Percentiles rank a stretch among this genome's conserved stretches.
Conservation (phyloP, 2,329 filamentous ascomycete species). For the Byssoonygena ceratinophila region DNA sequence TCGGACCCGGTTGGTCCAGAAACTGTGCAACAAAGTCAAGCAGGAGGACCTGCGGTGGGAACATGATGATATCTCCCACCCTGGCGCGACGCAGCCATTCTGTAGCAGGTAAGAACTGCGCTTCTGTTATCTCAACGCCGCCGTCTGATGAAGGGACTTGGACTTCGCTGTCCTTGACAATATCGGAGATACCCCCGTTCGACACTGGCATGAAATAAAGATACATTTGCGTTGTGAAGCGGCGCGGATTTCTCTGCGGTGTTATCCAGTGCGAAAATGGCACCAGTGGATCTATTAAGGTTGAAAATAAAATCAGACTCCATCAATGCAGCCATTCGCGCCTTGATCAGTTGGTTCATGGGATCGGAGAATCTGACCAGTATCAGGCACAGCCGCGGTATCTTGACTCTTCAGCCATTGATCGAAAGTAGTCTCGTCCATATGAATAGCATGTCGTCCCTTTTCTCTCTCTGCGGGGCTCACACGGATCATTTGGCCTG, state of each 20-base stretch:
- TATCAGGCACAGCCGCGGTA: conserved; percentile 43
- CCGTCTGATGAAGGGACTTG: conserved; percentile 64
- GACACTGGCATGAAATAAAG: conserved; percentile 69
- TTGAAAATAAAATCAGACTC: neutral
- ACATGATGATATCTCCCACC: conserved; percentile 63
- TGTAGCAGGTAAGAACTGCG: conserved; percentile 60
- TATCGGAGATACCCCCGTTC: conserved; percentile 24
- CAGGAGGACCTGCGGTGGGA: conserved; percentile 71
- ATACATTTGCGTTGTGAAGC: conserved; percentile 97
- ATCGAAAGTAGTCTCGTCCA: conserved; percentile 52
- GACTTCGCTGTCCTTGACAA: conserved; percentile 43
- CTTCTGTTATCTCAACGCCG: conserved; percentile 60
- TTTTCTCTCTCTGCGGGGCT: conserved; percentile 49
- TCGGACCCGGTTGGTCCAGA: conserved; percentile 32
- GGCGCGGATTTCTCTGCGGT: conserved; percentile 54
- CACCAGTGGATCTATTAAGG: conserved; percentile 41
- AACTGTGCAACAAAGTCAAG: conserved; percentile 43
- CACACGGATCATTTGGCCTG: conserved; percentile 50
- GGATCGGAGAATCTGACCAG: conserved; percentile 35
- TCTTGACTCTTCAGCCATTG: conserved; percentile 48
- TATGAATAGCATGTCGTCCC: conserved; percentile 60
- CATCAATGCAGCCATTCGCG: conserved; percentile 5
- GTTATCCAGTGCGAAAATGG: conserved; percentile 93
- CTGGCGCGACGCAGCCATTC: conserved; percentile 59
- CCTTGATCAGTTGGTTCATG: neutral